Conservation (phyloP, 2,329 filamentous ascomycete genomes). For the Penicillium sp. region DNA sequence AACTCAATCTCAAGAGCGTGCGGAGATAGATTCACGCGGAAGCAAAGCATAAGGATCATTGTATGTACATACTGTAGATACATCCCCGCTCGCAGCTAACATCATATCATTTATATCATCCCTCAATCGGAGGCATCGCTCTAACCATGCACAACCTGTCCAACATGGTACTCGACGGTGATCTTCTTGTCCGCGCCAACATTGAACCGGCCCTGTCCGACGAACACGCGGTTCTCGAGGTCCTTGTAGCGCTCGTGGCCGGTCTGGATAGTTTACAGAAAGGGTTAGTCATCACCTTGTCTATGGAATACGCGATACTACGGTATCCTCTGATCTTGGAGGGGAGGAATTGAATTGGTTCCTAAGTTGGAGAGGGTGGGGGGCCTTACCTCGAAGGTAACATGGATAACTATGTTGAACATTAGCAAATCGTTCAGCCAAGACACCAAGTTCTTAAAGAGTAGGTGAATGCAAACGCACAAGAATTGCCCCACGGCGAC, state of each 20-base stretch:
- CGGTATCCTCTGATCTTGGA: too few relatives aligned
- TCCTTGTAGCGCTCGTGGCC: constrained; percentile 48
- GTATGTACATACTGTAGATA: too few relatives aligned
- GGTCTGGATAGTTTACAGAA: constrained; percentile 33
- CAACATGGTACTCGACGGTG: constrained; percentile 50
- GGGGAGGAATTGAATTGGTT: not conserved
- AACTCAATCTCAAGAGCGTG: too few relatives aligned
- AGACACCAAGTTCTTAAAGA: not conserved
- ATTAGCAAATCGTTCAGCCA: constrained; percentile 11
- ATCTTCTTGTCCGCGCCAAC: constrained; percentile 41
- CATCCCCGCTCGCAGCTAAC: too few relatives aligned
- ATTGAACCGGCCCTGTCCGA: constrained; percentile 47
- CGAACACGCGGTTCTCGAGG: constrained; percentile 47
- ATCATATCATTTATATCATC: too few relatives aligned
- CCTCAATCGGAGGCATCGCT: too few relatives aligned
- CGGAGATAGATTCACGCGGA: too few relatives aligned
- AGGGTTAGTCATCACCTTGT: too few relatives aligned
- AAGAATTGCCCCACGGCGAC: constrained; percentile 47
- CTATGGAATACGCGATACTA: too few relatives aligned
- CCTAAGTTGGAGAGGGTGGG: not conserved
- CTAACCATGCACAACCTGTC: constrained; percentile 39
- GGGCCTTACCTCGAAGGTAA: constrained; percentile 42
- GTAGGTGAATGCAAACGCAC: constrained; percentile 34
- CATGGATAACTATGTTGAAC: constrained; percentile 36
- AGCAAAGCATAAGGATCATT: too few relatives aligned